Evolutionary conservation across 768 basidiomycete genomes (phyloP).

Genomic region (Phaffia australis): DNA sequence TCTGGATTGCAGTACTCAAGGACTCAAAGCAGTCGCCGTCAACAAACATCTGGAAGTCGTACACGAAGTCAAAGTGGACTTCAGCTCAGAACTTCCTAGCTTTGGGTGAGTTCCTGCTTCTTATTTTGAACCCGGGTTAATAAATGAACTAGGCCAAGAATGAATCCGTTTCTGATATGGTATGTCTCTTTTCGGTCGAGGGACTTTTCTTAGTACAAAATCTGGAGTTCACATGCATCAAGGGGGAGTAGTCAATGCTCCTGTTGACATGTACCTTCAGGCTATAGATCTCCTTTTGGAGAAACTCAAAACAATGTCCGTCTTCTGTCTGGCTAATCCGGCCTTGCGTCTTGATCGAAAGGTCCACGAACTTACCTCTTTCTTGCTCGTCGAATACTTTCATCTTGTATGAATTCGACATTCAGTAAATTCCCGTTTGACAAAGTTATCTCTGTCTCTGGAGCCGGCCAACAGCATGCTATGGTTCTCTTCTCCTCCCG

Average conservation of each 20-base stretch:
- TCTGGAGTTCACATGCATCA: conserved; percentile 34
- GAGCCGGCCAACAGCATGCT: conserved; percentile 59
- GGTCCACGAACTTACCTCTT: neutral
- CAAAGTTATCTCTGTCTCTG: conserved; percentile 56
- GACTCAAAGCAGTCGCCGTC: conserved; percentile 44
- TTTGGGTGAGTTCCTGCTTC: conserved; percentile 30
- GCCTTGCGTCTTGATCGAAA: neutral
- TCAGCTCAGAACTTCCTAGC: conserved; percentile 64
- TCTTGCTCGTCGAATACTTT: neutral
- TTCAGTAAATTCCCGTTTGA: conserved; percentile 44
- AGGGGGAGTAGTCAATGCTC: conserved; percentile 64
- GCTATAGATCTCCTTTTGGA: conserved; percentile 68
- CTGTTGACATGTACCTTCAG: conserved; percentile 74
- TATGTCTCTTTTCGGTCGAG: neutral
- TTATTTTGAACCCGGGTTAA: neutral
- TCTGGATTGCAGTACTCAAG: conserved; percentile 77
- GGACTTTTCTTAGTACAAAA: conserved; percentile 29
- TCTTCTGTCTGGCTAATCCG: neutral
- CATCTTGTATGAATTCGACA: conserved; percentile 5
- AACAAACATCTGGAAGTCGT: conserved; percentile 50
- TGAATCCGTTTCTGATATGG: neutral
- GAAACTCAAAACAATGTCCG: conserved; percentile 31
- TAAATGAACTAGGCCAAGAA: neutral
- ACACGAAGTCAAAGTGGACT: conserved; percentile 63
- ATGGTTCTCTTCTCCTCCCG: conserved; percentile 39